phyloP scores from a whole-genome alignment of 768 basidiomycete genomes.

The Mycena floridula region DNA sequence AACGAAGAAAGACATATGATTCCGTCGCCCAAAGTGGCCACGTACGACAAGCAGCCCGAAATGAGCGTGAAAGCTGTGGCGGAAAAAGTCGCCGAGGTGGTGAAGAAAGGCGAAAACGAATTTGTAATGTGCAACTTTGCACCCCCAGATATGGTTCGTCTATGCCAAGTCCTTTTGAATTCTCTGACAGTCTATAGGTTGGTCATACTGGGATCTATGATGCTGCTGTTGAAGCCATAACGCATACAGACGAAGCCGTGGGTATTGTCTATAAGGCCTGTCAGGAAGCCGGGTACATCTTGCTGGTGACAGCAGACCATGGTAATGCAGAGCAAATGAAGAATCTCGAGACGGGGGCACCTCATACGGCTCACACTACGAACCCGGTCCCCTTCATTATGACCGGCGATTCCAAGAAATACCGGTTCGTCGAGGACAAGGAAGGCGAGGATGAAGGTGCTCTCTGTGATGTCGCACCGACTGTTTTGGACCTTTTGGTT shows the following conservation, averaged over 20 bases:
- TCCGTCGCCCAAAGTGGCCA: conserved; percentile 88
- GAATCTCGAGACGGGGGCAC: conserved; percentile 74
- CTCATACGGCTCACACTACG: conserved; percentile 89
- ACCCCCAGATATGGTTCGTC: conserved; percentile 86
- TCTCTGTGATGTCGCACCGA: conserved; percentile 88
- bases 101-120: conserved; percentile 63
- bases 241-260: conserved; percentile 85
- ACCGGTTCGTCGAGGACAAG: conserved; percentile 47
- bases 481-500: conserved; percentile 71
- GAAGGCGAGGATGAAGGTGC: conserved; percentile 56
- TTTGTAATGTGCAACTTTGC: conserved; percentile 99
- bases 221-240: conserved; percentile 84
- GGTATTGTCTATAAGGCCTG: conserved; percentile 84
- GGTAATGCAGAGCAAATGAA: conserved; percentile 96
- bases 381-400: conserved; percentile 91
- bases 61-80: conserved; percentile 90
- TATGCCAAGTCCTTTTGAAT: not conserved
- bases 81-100: conserved; percentile 85
- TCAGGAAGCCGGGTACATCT: conserved; percentile 77
- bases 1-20: conserved; percentile 83
- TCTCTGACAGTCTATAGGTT: conserved; percentile 39
- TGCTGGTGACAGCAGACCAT: conserved; percentile 89
- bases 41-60: conserved; percentile 85
- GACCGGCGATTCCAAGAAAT: conserved; percentile 54
- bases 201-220: conserved; percentile 92